Conservation (phyloP, 345 rosid genomes). For the Hypericum androsaemum region DNA sequence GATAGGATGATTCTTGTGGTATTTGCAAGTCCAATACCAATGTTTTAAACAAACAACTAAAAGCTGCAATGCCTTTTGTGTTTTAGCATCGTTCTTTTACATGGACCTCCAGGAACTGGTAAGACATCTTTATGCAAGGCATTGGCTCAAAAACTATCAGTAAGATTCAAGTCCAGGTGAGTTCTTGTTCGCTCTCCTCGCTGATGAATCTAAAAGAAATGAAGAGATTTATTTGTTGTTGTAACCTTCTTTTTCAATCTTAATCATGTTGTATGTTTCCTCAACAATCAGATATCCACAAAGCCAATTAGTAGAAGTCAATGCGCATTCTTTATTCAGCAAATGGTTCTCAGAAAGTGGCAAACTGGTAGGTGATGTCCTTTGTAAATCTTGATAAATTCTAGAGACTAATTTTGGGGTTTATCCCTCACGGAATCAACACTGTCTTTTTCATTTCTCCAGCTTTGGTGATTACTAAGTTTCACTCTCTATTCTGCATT, state of each 20-base stretch:
- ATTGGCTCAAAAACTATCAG: slow-evolving; percentile 86
- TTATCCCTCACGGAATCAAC: too few species aligned
- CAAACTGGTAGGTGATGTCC: slow-evolving; percentile 58
- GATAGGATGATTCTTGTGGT: slow-evolving; percentile 5
- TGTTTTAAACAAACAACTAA: not conserved
- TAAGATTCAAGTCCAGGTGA: slow-evolving; percentile 77
- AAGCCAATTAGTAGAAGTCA: slow-evolving; percentile 90
- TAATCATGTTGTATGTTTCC: slow-evolving; percentile 11
- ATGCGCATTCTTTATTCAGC: slow-evolving; percentile 96
- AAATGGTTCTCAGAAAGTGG: slow-evolving; percentile 99
- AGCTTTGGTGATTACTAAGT: too few species aligned
- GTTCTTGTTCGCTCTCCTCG: slow-evolving; percentile 4
- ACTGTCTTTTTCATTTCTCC: too few species aligned
- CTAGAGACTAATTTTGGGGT: not conserved
- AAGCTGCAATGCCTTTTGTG: not conserved
- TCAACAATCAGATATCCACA: slow-evolving; percentile 62
- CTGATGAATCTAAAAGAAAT: not conserved
- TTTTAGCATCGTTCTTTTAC: slow-evolving; percentile 78
- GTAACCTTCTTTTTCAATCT: not conserved
- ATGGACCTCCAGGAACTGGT: slow-evolving; percentile 99
- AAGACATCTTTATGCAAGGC: slow-evolving; percentile 96
- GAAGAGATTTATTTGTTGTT: not conserved
- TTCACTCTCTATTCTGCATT: too few species aligned
- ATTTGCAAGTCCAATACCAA: not conserved
- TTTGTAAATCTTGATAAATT: not conserved